Evolutionary conservation across 345 rosid genomes (phyloP).

Genomic region (Eucalyptus tenuipes): DNA sequence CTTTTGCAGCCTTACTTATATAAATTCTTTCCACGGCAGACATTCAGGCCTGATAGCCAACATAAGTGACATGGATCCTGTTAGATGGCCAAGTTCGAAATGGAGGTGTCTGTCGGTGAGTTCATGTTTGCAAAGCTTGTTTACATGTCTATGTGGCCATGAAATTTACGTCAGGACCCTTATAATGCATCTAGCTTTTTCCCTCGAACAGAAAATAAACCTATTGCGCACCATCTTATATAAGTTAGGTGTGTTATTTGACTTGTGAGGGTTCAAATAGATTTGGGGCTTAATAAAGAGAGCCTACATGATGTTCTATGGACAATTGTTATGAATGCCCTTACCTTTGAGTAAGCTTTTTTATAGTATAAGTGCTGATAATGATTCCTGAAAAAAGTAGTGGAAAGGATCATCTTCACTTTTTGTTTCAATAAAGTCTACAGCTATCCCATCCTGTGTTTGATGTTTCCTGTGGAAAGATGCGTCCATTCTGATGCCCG

Average conservation of each 20-base stretch:
- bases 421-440: not conserved
- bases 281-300: not conserved
- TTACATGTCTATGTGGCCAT: not conserved
- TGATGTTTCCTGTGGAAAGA: not conserved
- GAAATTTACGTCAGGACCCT: not conserved
- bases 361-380: not conserved
- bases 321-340: not conserved
- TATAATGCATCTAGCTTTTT: not conserved
- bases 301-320: not conserved
- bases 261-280: not conserved
- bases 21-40: conserved; percentile 20
- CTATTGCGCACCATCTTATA: not conserved
- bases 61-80: conserved; percentile 75
- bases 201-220: not conserved
- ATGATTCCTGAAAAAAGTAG: not conserved
- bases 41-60: conserved; percentile 70
- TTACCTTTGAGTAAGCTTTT: not conserved
- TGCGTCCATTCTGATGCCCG: not conserved
- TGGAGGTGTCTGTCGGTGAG: conserved; percentile 90
- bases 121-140: not conserved
- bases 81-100: conserved; percentile 89
- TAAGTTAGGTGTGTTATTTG: not conserved
- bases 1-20: not conserved
- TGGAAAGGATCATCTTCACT: not conserved
- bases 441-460: not conserved